phyloP scores from a whole-genome alignment of 202 grass and related monocot genomes.

The Cymbopogon flexuosus region DNA sequence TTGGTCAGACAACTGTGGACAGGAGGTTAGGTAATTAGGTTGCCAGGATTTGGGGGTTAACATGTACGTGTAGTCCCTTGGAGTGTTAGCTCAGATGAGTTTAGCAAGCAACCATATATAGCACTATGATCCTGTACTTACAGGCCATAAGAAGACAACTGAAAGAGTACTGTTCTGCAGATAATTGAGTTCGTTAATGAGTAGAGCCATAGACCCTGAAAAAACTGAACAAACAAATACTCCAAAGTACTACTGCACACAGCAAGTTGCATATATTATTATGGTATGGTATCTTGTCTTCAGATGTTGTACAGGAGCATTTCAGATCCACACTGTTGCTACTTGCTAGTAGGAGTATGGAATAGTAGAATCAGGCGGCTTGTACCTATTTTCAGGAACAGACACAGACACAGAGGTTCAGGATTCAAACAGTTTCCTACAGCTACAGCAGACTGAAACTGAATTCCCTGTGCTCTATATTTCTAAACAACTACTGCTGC shows the following conservation, averaged over 20 bases:
- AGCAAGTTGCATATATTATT: not conserved
- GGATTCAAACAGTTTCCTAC: constrained; percentile 11
- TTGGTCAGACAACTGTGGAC: not conserved
- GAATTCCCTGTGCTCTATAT: not conserved
- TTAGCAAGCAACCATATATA: constrained; percentile 13
- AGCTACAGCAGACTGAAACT: not conserved
- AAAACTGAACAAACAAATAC: not conserved
- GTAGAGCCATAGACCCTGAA: not conserved
- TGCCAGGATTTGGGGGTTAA: constrained; percentile 2
- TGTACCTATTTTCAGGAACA: constrained; percentile 29
- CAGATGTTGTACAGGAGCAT: not conserved
- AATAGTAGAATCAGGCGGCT: constrained; percentile 4
- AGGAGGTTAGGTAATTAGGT: not conserved
- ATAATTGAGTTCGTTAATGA: not conserved
- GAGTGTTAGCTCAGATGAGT: not conserved
- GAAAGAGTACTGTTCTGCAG: not conserved
- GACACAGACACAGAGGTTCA: constrained; percentile 27
- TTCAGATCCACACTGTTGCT: not conserved
- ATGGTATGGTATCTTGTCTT: not conserved
- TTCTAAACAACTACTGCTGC: constrained; percentile 9
- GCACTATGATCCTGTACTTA: not conserved
- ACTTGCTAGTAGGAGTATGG: not conserved
- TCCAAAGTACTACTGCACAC: not conserved
- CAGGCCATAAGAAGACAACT: not conserved
- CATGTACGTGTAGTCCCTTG: not conserved